Base-by-base conservation (phyloP, 176 grass and related monocot species). In the Aegilops bicornis region DNA sequence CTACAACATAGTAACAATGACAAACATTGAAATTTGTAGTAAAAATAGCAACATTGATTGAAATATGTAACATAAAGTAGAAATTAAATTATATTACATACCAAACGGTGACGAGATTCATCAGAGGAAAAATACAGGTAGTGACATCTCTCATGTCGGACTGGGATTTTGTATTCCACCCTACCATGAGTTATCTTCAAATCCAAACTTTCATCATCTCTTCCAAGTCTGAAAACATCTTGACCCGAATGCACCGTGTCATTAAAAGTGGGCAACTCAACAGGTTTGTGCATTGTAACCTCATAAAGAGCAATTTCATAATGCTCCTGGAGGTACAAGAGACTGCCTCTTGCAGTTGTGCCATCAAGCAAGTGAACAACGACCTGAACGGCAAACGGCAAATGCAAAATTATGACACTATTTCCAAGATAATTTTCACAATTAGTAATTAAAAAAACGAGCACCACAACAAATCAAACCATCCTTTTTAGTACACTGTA, bases 321-420 rank as follows among this genome's bases (percentile, higher is more conserved):
- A 70, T 82, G 80, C 45, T 82, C 50, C 67, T 82, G 80, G 31
- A 16, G 32, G 68, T 83, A 83, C 7, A 72, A 32, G 22, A 72
- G n/a, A 20, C 39, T 12, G 32, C 31, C 32, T 14, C 37, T 14
- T 68, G 33, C 22, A 71, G 13, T 59, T 0, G 32, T 83, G 13
- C n/a, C n/a, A 19, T 72, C 81, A 10, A 59, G 4, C 31, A 83
- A 72, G n/a, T 33, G 30, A 56, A 72, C 32, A 36, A 3, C 2
- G 10, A 83, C 81, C 47, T 83, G 48, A 52, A 82, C 54, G 0
- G 35, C 36, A 37, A 37, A 37, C 7, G n/a, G n/a, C n/a, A n/a
- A n/a, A n/a, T n/a, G 1, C 10, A 67, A 23, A 58, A 66, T 33
- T 68, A 68, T 33, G 25, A 7, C 14, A 67, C 64, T 67, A 47